Conservation (phyloP, 1,284 basidiomycete species). For the Gymnopus androsaceus region DNA sequence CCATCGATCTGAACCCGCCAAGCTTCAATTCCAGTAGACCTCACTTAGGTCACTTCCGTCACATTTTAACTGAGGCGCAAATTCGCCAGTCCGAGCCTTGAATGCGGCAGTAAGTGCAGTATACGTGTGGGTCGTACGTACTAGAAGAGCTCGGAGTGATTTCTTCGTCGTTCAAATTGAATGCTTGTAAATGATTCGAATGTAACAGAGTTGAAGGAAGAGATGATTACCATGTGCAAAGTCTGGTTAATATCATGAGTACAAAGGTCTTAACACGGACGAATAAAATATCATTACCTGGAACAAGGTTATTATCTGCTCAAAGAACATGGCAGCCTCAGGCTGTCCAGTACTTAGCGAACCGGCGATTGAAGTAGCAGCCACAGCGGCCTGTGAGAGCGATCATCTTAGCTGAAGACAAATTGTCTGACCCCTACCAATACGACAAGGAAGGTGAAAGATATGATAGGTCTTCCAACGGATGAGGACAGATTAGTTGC, state of each 20-base stretch:
- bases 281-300: conserved; percentile 40
- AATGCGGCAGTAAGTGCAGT: conserved; percentile 61
- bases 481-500: too few relatives aligned
- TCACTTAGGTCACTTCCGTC: conserved; percentile 45
- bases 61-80: conserved; percentile 64
- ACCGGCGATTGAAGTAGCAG: background rate
- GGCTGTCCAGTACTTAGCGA: conserved; percentile 17
- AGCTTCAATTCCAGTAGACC: conserved; percentile 69
- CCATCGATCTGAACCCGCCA: conserved; percentile 73
- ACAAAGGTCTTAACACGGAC: background rate
- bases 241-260: conserved; percentile 36
- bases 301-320: conserved; percentile 65
- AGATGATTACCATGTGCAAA: conserved; percentile 61
- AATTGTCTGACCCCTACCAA: too few relatives aligned
- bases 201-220: too few relatives aligned
- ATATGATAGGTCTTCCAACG: too few relatives aligned
- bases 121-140: conserved; percentile 63
- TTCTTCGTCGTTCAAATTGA: conserved; percentile 43
- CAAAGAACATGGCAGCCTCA: conserved; percentile 74
- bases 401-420: background rate
- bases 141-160: conserved; percentile 65
- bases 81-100: conserved; percentile 50
- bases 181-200: background rate
- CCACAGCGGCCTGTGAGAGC: background rate
- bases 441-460: too few relatives aligned